Percentiles rank a stretch among this genome's conserved stretches.
Evolutionary conservation across 148 eudicot genomes (phyloP).

Genomic region (Heliamphora exappendiculata): DNA sequence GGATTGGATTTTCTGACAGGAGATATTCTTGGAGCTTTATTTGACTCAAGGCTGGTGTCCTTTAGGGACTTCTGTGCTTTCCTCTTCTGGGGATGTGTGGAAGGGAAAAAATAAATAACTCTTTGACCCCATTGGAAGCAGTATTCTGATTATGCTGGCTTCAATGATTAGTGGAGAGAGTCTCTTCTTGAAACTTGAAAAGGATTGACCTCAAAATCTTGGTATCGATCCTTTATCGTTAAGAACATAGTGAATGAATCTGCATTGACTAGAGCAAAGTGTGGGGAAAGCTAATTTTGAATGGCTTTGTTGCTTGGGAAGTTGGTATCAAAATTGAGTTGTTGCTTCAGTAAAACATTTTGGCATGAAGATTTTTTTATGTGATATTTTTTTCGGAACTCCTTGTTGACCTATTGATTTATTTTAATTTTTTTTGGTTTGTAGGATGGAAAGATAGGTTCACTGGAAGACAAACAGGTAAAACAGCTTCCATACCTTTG

Average conservation of each 20-base stretch:
- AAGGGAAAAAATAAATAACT: neutral
- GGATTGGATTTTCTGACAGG: neutral
- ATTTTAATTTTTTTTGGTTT: slow-evolving; percentile 9
- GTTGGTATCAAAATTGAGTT: neutral
- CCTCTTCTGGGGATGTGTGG: neutral
- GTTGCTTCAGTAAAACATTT: neutral
- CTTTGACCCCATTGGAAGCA: neutral
- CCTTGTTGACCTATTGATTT: neutral
- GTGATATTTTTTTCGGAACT: no score
- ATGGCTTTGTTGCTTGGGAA: slow-evolving; percentile 7
- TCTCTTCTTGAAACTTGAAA: neutral
- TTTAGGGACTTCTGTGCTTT: neutral
- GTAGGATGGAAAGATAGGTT: slow-evolving; percentile 60
- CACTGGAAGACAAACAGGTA: slow-evolving; percentile 77
- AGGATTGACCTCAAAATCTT: neutral
- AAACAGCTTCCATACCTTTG: neutral
- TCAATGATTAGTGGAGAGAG: neutral
- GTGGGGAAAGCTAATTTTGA: neutral
- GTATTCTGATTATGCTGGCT: neutral
- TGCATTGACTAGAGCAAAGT: neutral
- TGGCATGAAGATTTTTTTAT: neutral
- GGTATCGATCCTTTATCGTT: neutral
- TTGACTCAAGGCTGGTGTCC: neutral
- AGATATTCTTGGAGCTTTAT: neutral
- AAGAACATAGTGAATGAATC: neutral